Evolutionary conservation across 345 rosid genomes (phyloP).

Genomic region (Hypericum perforatum): DNA sequence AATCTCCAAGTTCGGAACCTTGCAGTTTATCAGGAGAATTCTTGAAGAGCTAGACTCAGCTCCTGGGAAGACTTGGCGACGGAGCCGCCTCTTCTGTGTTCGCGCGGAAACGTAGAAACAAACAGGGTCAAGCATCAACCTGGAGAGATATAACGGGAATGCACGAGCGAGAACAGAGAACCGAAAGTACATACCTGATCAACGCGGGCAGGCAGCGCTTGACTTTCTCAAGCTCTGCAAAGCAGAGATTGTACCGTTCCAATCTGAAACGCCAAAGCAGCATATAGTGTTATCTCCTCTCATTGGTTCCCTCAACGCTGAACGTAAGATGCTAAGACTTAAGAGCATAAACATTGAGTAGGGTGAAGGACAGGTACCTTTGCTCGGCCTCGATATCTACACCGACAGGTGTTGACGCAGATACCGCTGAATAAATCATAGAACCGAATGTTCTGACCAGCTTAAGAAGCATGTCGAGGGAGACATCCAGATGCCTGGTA

Average conservation of each 20-base stretch:
- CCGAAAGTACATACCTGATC: conserved; percentile 15
- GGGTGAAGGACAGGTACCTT: conserved; percentile 38
- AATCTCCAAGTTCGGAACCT: conserved; percentile 10
- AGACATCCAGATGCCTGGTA: conserved; percentile 72
- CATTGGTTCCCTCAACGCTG: too few species aligned
- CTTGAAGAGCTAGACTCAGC: conserved; percentile 73
- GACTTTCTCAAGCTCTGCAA: conserved; percentile 80
- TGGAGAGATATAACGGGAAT: too few species aligned
- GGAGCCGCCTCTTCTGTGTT: conserved; percentile 71
- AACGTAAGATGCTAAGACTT: too few species aligned
- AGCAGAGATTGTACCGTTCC: conserved; percentile 80
- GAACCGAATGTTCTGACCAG: conserved; percentile 75
- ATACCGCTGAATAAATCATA: conserved; percentile 64
- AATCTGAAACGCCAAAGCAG: conserved; percentile 29
- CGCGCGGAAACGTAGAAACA: background rate
- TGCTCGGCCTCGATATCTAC: conserved; percentile 97
- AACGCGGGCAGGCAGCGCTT: conserved; percentile 52
- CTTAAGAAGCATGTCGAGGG: conserved; percentile 78
- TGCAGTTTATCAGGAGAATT: conserved; percentile 34
- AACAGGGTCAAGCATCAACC: too few species aligned
- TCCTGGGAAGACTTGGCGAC: conserved; percentile 82
- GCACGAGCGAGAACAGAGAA: too few species aligned
- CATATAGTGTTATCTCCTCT: background rate
- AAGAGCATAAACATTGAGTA: conserved; percentile 2
- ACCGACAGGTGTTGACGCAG: conserved; percentile 78